Conservation (phyloP, 2,329 filamentous ascomycete genomes). For the Teratosphaeria destructans region DNA sequence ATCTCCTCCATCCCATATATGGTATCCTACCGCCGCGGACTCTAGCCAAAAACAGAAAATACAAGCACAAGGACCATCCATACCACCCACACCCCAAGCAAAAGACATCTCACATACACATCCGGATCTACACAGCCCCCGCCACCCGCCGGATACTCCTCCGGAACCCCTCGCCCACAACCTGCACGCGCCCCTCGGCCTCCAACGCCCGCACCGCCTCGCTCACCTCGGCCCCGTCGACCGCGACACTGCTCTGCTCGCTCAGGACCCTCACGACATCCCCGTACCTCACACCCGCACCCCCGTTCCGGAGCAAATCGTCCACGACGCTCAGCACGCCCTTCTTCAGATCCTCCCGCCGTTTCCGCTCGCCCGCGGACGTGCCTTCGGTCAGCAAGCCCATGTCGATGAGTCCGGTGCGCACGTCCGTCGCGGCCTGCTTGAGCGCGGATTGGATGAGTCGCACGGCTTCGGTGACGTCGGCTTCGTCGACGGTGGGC, state of each 20-base stretch:
- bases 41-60: no score
- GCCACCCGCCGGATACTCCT: conserved; percentile 70
- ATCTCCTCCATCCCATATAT: no score
- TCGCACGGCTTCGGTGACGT: conserved; percentile 83
- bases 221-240: conserved; percentile 72
- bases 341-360: conserved; percentile 73
- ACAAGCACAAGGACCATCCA: not conserved
- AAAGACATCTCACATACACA: no score
- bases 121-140: conserved; percentile 26
- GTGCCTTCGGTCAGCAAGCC: conserved; percentile 89
- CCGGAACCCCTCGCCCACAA: conserved; percentile 75
- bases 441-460: conserved; percentile 91
- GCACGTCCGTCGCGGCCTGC: conserved; percentile 87
- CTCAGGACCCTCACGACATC: conserved; percentile 65
- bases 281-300: conserved; percentile 59
- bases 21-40: no score
- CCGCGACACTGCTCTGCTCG: conserved; percentile 56
- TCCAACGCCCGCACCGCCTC: conserved; percentile 74
- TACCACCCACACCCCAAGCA: not conserved
- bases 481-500: conserved; percentile 60
- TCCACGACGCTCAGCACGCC: conserved; percentile 67
- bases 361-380: conserved; percentile 71
- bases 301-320: conserved; percentile 56
- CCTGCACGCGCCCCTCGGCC: conserved; percentile 69
- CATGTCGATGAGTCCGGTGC: conserved; percentile 94